phyloP scores from a whole-genome alignment of 2,329 filamentous ascomycete genomes.

The Penicillium sp. region DNA sequence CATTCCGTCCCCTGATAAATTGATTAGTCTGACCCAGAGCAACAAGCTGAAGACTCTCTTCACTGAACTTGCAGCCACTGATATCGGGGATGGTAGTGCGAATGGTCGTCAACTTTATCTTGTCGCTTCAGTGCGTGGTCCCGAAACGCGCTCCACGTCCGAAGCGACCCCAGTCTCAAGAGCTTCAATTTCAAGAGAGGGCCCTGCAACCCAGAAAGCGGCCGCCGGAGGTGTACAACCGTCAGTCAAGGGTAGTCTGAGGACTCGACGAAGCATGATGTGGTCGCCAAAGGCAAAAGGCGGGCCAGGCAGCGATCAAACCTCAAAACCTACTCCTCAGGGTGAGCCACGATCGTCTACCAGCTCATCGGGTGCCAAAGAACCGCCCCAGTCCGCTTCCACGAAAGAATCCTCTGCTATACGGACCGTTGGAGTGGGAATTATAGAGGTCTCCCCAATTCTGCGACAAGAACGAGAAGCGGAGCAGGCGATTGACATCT shows the following conservation, averaged over 20 bases:
- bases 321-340: constrained; percentile 24
- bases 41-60: constrained; percentile 78
- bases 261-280: constrained; percentile 43
- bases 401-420: constrained; percentile 46
- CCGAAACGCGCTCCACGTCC: constrained; percentile 42
- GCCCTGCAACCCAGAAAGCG: constrained; percentile 23
- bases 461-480: constrained; percentile 65
- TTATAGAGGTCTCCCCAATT: constrained; percentile 67
- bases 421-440: constrained; percentile 68
- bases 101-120: constrained; percentile 71
- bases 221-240: constrained; percentile 26
- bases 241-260: constrained; percentile 34
- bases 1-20: constrained; percentile 65
- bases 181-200: constrained; percentile 34
- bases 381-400: constrained; percentile 17
- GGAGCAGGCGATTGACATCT: constrained; percentile 71
- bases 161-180: constrained; percentile 22
- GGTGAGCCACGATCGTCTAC: constrained; percentile 30
- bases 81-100: constrained; percentile 58
- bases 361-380: constrained; percentile 27
- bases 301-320: constrained; percentile 27
- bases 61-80: constrained; percentile 72
- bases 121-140: constrained; percentile 69
- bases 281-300: constrained; percentile 37
- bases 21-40: constrained; percentile 59